phyloP scores from a whole-genome alignment of 2,329 filamentous ascomycete species.

The Teratosphaeria destructans region DNA sequence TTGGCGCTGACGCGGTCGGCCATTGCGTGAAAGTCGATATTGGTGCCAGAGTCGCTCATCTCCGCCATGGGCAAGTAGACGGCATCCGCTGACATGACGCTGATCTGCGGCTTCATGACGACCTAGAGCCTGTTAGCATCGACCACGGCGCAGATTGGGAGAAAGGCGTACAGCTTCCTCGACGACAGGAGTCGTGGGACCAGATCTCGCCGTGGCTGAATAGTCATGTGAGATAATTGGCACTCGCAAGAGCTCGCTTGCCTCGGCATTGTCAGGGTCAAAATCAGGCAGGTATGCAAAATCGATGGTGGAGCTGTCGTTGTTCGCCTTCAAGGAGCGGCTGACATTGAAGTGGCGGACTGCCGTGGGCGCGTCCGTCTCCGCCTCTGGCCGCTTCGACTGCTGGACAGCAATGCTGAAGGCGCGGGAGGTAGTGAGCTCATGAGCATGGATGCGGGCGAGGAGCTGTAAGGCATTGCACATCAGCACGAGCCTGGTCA shows the following conservation, averaged over 20 bases:
- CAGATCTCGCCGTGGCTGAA: constrained; percentile 8
- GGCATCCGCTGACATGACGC: constrained; percentile 40
- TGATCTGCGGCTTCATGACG: constrained; percentile 49
- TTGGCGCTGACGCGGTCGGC: constrained; percentile 33
- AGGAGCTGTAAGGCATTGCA: constrained; percentile 30
- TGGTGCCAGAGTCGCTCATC: constrained; percentile 45
- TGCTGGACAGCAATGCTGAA: constrained; percentile 46
- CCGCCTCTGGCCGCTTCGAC: constrained; percentile 28
- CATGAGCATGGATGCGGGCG: constrained; percentile 43
- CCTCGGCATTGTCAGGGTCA: constrained; percentile 19
- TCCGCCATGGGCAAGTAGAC: constrained; percentile 48
- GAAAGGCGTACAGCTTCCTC: background rate
- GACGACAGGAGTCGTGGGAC: constrained; percentile 1
- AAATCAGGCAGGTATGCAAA: constrained; percentile 50
- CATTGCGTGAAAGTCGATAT: constrained; percentile 47
- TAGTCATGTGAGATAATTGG: constrained; percentile 21
- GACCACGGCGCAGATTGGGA: background rate
- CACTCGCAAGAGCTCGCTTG: constrained; percentile 17
- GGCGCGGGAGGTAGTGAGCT: constrained; percentile 41
- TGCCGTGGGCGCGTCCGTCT: constrained; percentile 15
- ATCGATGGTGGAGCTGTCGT: constrained; percentile 52
- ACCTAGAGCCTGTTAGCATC: constrained; percentile 7
- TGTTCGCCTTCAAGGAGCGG: constrained; percentile 44
- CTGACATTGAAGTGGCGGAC: constrained; percentile 53
- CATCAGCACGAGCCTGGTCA: background rate